These are phyloP conservation scores for Jamesozyma jinghongensis DNA, from an alignment of 805 yeast genomes.

Conservation along the genomic window DNA sequence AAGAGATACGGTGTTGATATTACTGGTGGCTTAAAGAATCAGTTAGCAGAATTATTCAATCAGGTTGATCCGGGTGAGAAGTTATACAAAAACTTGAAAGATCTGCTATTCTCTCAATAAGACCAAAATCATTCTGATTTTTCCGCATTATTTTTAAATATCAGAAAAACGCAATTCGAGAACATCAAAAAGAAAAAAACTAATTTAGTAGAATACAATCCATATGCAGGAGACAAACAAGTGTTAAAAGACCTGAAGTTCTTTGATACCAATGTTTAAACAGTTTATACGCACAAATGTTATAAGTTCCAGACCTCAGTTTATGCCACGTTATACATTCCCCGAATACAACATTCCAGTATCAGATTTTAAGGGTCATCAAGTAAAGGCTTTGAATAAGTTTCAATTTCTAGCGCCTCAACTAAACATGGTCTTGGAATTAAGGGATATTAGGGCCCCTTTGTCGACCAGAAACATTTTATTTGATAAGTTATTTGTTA, in stretches of 20 bases:
- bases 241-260: too few relatives aligned
- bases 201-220: too few relatives aligned
- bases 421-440: slow-evolving; percentile 71
- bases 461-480: slow-evolving; percentile 70
- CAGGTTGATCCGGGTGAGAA: slow-evolving; percentile 3
- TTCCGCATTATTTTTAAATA: too few relatives aligned
- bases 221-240: too few relatives aligned
- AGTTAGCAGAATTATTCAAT: slow-evolving; percentile 12
- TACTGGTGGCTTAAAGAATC: slow-evolving; percentile 10
- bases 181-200: too few relatives aligned
- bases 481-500: slow-evolving; percentile 55
- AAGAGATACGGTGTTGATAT: slow-evolving; percentile 16
- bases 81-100: not conserved
- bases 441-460: slow-evolving; percentile 88
- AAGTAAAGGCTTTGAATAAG: slow-evolving; percentile 61
- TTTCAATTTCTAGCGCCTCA: slow-evolving; percentile 67
- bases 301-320: slow-evolving; percentile 18
- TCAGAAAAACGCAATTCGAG: too few relatives aligned
- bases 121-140: too few relatives aligned
- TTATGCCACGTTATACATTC: slow-evolving; percentile 62
- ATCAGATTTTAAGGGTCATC: slow-evolving; percentile 88
- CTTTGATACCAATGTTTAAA: too few relatives aligned
- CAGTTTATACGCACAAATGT: not conserved
- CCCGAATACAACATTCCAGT: slow-evolving; percentile 62
- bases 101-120: not conserved